A percentile compares a stretch with the other conserved stretches of the same genome.
phyloP scores from a whole-genome alignment of 116 monocot species.

The Trichopus zeylanicus region DNA sequence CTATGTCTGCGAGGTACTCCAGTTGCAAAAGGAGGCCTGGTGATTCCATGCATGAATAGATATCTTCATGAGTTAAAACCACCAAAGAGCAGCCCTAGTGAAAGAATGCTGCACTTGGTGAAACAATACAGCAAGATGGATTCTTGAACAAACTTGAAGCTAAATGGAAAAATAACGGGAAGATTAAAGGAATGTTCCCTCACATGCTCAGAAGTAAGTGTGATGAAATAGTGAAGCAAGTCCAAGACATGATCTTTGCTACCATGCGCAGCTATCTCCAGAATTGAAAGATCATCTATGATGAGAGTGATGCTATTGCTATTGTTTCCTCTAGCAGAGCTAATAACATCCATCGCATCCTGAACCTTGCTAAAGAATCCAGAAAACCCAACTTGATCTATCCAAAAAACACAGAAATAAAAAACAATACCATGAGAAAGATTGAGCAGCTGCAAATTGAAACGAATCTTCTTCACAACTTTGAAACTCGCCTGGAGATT shows the following conservation, averaged over 20 bases:
- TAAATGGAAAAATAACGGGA: background rate
- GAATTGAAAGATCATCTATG: constrained; percentile 80
- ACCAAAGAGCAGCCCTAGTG: constrained; percentile 72
- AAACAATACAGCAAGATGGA: too few relatives aligned
- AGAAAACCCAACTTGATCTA: too few relatives aligned
- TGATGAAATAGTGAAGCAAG: constrained; percentile 70
- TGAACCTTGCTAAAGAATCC: constrained; percentile 49
- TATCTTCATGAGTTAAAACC: constrained; percentile 72
- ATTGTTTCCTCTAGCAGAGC: constrained; percentile 6
- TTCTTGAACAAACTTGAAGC: too few relatives aligned
- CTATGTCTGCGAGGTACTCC: constrained; percentile 57
- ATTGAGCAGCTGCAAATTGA: background rate
- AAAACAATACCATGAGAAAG: too few relatives aligned
- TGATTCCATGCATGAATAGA: constrained; percentile 44
- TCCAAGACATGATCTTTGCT: constrained; percentile 56
- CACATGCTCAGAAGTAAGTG: constrained; percentile 65
- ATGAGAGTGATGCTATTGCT: constrained; percentile 21
- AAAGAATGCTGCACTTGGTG: background rate
- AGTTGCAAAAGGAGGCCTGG: constrained; percentile 37
- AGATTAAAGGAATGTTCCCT: constrained; percentile 12
- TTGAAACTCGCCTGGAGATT: constrained; percentile 37
- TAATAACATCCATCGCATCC: constrained; percentile 28
- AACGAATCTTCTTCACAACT: background rate
- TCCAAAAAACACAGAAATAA: too few relatives aligned
- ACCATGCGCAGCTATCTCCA: constrained; percentile 72